phyloP scores from a whole-genome alignment of 139 green algal genomes.

The Picochlorum sp. region DNA sequence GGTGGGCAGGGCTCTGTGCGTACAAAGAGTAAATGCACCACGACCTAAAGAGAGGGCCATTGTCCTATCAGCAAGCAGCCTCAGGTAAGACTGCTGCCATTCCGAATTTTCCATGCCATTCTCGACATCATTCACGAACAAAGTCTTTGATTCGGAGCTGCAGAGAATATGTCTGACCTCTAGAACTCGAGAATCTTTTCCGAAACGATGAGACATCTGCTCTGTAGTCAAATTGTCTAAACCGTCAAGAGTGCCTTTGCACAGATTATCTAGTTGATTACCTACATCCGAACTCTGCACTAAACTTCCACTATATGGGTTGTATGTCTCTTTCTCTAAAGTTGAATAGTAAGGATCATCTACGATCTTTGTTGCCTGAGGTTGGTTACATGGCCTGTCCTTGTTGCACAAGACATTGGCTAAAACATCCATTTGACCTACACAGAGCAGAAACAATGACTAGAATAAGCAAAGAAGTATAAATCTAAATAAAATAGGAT shows the following conservation, averaged over 20 bases:
- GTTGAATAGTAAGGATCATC: no score
- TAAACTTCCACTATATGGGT: no score
- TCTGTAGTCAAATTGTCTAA: neutral
- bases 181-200: neutral
- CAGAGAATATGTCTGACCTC: neutral
- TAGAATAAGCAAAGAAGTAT: no score
- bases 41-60: constrained; percentile 6
- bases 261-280: neutral
- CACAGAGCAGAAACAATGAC: no score
- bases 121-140: neutral
- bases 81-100: neutral
- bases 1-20: constrained; percentile 47
- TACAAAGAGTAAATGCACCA: constrained; percentile 22
- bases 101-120: neutral
- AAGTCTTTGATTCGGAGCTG: neutral
- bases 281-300: neutral
- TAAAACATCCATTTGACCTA: no score
- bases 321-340: no score
- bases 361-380: no score
- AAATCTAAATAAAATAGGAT: no score
- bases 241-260: neutral
- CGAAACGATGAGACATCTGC: neutral
- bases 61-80: neutral
- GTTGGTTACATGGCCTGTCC: no score
- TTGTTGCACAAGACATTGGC: no score